phyloP scores from a whole-genome alignment of 1,139 yeast species.

The Magnusiomyces tetraspermus region DNA sequence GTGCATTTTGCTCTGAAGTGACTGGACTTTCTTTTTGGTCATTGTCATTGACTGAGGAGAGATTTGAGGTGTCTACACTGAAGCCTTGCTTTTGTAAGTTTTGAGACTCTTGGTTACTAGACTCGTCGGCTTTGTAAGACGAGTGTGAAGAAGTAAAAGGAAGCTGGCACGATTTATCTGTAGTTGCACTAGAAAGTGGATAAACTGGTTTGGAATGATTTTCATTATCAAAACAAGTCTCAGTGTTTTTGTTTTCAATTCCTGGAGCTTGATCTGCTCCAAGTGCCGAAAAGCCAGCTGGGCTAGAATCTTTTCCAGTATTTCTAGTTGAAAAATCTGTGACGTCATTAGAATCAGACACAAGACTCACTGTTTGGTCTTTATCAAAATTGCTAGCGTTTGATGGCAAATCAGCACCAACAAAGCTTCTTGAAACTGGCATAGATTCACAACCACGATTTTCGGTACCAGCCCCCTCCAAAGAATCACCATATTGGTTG shows the following conservation, averaged over 20 bases:
- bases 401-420: too few relatives aligned
- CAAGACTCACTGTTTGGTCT: background rate
- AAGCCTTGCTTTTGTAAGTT: background rate
- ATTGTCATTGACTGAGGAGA: background rate
- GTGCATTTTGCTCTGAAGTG: conserved; percentile 4
- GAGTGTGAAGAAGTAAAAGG: background rate
- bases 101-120: background rate
- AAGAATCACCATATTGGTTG: conserved; percentile 5
- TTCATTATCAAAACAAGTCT: too few relatives aligned
- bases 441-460: too few relatives aligned
- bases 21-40: background rate
- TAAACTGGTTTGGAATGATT: too few relatives aligned
- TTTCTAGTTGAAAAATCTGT: background rate
- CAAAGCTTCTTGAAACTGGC: too few relatives aligned
- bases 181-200: background rate
- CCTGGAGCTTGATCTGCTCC: background rate
- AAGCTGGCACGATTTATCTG: background rate
- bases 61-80: background rate
- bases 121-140: background rate
- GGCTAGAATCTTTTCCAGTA: background rate
- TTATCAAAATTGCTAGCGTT: background rate
- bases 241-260: too few relatives aligned
- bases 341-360: conserved; percentile 4
- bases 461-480: too few relatives aligned
- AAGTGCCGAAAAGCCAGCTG: background rate